Evolutionary conservation across 768 basidiomycete species (phyloP), one percentile per base, ranked within the genome.

Genomic region (Tricholoma hemisulphureum): DNA sequence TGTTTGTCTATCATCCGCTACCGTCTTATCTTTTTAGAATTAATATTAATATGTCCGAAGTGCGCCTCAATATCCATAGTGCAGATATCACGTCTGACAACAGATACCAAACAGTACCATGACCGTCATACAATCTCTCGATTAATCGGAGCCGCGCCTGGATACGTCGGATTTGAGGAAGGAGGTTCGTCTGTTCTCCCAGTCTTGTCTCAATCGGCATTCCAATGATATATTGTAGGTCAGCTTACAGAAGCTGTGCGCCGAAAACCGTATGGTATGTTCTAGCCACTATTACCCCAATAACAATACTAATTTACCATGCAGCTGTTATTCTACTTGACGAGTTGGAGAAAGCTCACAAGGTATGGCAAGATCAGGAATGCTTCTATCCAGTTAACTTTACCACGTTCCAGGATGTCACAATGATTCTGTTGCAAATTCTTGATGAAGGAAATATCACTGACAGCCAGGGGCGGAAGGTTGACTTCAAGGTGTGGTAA

Each of bases 21-120:
- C 34, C 51, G 11, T 46, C 34, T 20, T 16, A 11, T 51, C 31
- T 6, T 20, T 55, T 23, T 59, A 91, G 89, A 54, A 93, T 95
- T 61, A 91, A 88, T 58, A 93, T 96, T 67, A 95, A 97, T 63
- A 95, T 96, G 93, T 90, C 91, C n/a, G 92, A 97, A 75, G 77
- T 71, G 29, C 69, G 78, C 58, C 23, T n/a, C 13, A 57, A 21
- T 63, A 49, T 13, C n/a, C 11, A 24, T 29, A 2, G 23, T 51
- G 29, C 39, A 4, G 16, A 16, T 16, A 32, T 23, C 3, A 35
- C 9, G 8, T 14, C 21, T 34, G 14, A 28, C 48, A 18, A 9
- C 57, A 23, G 34, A 43, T 54, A 11, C 18, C 24, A 14, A 61
- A 71, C n/a, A 93, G 82, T 97, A 90, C 65, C 91, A 93, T 51